These are phyloP conservation scores for Moniliophthora roreri DNA, from an alignment of 1,284 basidiomycete genomes.

Conservation along the genomic window DNA sequence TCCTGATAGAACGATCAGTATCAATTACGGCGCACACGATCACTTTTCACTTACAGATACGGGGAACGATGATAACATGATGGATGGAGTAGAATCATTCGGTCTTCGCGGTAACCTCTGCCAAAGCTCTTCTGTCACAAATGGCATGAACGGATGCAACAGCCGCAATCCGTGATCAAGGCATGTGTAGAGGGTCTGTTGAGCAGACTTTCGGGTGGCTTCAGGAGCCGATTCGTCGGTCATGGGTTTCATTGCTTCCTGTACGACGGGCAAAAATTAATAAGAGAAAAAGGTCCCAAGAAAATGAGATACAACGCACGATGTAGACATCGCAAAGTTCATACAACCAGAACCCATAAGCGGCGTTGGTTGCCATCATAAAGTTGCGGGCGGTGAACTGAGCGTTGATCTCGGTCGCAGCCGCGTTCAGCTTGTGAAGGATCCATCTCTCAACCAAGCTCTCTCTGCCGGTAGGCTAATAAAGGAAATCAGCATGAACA, in stretches of 20 bases:
- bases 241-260: conserved; percentile 99
- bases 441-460: conserved; percentile 96
- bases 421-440: conserved; percentile 89
- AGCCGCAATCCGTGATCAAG: conserved; percentile 89
- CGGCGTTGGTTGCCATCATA: conserved; percentile 84
- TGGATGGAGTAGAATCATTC: conserved; percentile 80
- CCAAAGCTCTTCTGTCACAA: conserved; percentile 98
- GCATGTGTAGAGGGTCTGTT: conserved; percentile 96
- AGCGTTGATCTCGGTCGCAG: conserved; percentile 76
- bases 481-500: not conserved
- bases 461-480: conserved; percentile 84
- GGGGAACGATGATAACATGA: conserved; percentile 90
- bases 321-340: conserved; percentile 99
- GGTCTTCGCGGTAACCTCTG: conserved; percentile 89
- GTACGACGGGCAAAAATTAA: conserved; percentile 16
- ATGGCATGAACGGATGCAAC: conserved; percentile 99
- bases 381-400: conserved; percentile 86
- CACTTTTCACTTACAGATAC: conserved; percentile 54
- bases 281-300: not conserved
- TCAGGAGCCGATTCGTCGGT: conserved; percentile 74
- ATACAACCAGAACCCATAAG: conserved; percentile 97
- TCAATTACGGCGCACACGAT: not conserved
- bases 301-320: conserved; percentile 57
- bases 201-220: conserved; percentile 75
- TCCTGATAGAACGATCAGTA: conserved; percentile 42